Percentiles rank a stretch among this genome's conserved stretches.
Conservation (phyloP, 768 basidiomycete species). For the Cystobasidium tubakii region DNA sequence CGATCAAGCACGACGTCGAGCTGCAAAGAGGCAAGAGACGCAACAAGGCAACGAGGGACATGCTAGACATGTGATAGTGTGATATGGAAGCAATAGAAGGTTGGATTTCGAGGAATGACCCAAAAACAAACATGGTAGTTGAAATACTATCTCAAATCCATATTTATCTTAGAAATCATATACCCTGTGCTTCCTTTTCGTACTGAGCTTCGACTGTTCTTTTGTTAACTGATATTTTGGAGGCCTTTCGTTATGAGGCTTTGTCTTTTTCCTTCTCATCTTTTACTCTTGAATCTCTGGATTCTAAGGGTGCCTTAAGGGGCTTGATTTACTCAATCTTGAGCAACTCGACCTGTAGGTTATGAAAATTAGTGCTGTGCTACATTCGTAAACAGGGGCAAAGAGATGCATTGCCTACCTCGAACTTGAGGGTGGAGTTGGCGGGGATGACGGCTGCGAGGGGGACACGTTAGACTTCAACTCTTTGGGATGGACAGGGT, state of each 20-base stretch:
- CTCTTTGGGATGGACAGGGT: background rate
- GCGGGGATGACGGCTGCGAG: constrained; percentile 60
- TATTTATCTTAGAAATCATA: no score
- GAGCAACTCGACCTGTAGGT: constrained; percentile 61
- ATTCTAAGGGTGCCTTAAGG: background rate
- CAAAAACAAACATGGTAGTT: no score
- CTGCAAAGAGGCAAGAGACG: no score
- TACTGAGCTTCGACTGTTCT: no score
- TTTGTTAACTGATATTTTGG: no score
- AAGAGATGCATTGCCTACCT: constrained; percentile 46
- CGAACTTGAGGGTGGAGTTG: constrained; percentile 68
- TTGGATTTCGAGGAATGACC: background rate
- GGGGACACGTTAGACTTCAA: background rate
- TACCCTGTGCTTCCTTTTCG: no score
- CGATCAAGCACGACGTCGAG: no score
- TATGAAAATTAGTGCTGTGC: no score
- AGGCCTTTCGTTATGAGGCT: background rate
- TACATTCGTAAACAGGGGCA: no score
- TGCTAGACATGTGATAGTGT: no score
- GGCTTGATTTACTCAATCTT: constrained; percentile 56
- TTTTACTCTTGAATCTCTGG: background rate
- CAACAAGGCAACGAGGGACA: no score
- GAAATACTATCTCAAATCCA: no score
- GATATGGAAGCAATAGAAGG: background rate
- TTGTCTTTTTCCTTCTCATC: background rate